Evolutionary conservation across 177 flowering plant species (phyloP), one percentile per base, ranked within the genome.

Genomic region (Vitis hybrid): DNA sequence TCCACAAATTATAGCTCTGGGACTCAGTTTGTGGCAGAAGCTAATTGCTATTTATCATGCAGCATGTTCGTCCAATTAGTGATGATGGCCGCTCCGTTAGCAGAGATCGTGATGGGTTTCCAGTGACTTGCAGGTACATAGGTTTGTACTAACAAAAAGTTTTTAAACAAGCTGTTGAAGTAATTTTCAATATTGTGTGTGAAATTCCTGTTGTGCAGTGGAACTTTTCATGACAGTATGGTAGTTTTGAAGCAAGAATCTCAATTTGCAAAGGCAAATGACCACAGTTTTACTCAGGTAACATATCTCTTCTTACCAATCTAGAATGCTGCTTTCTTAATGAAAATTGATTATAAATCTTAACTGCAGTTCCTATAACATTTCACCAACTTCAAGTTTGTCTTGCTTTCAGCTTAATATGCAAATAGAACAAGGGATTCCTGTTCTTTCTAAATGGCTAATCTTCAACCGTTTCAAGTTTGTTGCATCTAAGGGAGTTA

Each of bases 351-450:
- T 61, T 31, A 34, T 15, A n/a, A 12, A 57, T 62, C 29, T 16
- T 62, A 64, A 54, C 13, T 61, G 15, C 50, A 22, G 20, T 63
- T 12, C 9, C 69, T 56, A 45, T 15, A 29, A 14, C 1, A 19
- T 19, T n/a, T 51, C 15, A 19, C 75, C 52, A 20, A 68, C 56
- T 60, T 55, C 34, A 55, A 22, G 50, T 20, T 68, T 74, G 50
- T 72, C 60, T 63, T 68, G 18, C 52, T 67, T 77, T 75, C 88
- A 92, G 97, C 79, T 89, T 75, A 84, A 76, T 70, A 68, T 94
- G 77, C 97, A 92, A 79, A 92, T 94, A 66, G 97, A 94, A 71
- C 98, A 94, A 84, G 98, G 98, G 26, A 75, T 94, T 72, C 98
- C 98, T 12, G 82, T 92, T 82, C 74, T 89, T 13, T 87, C 97